Conservation (phyloP, 768 basidiomycete genomes). For the Serendipita sp. region DNA sequence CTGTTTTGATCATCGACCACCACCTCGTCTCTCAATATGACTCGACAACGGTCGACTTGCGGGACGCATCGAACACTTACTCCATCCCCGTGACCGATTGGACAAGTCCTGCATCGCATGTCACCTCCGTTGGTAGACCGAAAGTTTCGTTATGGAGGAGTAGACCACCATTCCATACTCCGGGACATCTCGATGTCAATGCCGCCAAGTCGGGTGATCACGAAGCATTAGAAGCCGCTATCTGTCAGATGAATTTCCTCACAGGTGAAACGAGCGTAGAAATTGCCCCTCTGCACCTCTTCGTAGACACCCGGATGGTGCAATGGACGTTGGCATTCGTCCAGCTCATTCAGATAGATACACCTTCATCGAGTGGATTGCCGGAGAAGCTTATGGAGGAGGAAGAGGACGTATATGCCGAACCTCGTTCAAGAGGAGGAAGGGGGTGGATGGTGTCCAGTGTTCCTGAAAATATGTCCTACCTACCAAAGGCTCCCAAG, state of each 20-base stretch:
- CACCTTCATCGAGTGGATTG: no score
- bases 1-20: constrained; percentile 63
- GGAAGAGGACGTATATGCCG: constrained; percentile 19
- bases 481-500: background rate
- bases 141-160: constrained; percentile 51
- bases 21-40: constrained; percentile 44
- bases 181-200: background rate
- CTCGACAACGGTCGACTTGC: background rate
- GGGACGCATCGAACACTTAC: background rate
- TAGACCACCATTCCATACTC: constrained; percentile 20
- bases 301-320: constrained; percentile 43
- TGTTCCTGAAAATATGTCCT: no score
- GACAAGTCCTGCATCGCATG: constrained; percentile 31
- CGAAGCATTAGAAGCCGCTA: background rate
- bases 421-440: constrained; percentile 24
- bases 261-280: constrained; percentile 23
- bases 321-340: constrained; percentile 29
- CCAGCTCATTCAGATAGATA: constrained; percentile 20
- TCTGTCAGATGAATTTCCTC: constrained; percentile 19
- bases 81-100: constrained; percentile 32
- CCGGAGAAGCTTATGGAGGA: constrained; percentile 8
- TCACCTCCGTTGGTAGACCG: constrained; percentile 22
- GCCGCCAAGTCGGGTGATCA: background rate
- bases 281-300: constrained; percentile 49
- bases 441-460: constrained; percentile 9